Base-by-base conservation (phyloP, 2,329 filamentous ascomycete genomes). In the Zymoseptoria ardabiliae region DNA sequence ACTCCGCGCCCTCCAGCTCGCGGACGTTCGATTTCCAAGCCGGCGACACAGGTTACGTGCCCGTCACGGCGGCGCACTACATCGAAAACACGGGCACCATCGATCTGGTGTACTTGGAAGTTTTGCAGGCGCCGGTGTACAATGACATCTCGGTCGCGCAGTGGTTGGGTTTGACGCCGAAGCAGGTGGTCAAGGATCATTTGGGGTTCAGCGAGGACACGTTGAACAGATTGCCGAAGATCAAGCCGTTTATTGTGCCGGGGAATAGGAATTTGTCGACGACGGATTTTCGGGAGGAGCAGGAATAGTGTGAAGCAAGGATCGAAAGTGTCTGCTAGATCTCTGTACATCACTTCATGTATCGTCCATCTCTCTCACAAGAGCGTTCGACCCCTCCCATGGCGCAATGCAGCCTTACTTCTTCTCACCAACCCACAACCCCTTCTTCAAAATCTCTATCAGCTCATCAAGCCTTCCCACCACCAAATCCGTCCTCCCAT, bases 41-140 rank as follows among this genome's bases (percentile, higher is more conserved):
- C 20, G 82, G 83, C 17, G 82, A 84, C 60, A 82, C 85, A 0
- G 83, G 82, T 0, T 85, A 85, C 61, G 79, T 86, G 10, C 81
- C 82, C 1, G 76, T 78, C 9, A 75, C 78, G 0, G 76, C 78
- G 48, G 78, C 80, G 0, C 84, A 86, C 68, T 86, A 85, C 63
- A 74, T 86, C 19, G 82, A 86, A 72, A 86, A 85, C 66, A 84
- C 79, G 0, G 83, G 82, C 19, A 78, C 75, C 9, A 80, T 81
- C 60, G 80, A 84, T 60, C 71, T 85, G 8, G 72, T 85, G 1
- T 83, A 84, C 66, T 71, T 85, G 11, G 83, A 86, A 66, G 79
- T 86, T 1, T 70, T 85, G 56, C 80, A 82, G 70, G 80, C 82
- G 4, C 68, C 71, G 22, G 73, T 74, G 58, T 83, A 81, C 60